Evolutionary conservation across 345 rosid species (phyloP).

Genomic region (Sisymbrium irio): DNA sequence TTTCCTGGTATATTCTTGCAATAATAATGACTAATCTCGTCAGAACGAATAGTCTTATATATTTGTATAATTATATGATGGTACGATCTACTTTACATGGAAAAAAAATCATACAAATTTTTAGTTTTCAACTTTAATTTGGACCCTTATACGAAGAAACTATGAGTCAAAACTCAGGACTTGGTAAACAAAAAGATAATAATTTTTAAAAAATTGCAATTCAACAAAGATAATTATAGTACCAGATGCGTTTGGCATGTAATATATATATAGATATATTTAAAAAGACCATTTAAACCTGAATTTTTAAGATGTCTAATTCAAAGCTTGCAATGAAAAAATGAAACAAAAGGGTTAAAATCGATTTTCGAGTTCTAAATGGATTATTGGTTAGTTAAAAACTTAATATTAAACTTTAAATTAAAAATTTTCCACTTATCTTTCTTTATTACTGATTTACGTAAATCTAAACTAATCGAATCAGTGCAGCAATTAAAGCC

Average conservation of each 20-base stretch:
- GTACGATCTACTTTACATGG: neutral
- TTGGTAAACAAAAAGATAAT: neutral
- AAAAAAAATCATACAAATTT: neutral
- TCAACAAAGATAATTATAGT: neutral
- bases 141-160: neutral
- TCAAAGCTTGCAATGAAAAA: too few relatives aligned
- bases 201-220: too few relatives aligned
- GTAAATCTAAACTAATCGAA: too few relatives aligned
- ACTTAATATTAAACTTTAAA: too few relatives aligned
- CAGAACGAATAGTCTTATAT: conserved; percentile 1
- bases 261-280: too few relatives aligned
- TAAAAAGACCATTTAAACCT: too few relatives aligned
- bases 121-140: neutral
- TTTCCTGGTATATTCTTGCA: conserved; percentile 2
- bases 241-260: neutral
- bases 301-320: too few relatives aligned
- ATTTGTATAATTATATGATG: neutral
- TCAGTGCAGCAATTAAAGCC: neutral
- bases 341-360: too few relatives aligned
- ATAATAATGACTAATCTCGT: neutral
- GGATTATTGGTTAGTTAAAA: too few relatives aligned
- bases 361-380: too few relatives aligned
- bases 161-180: neutral
- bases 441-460: too few relatives aligned
- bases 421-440: too few relatives aligned